Base-by-base conservation (phyloP, 805 yeast species). In the Lipomyces lipofer region DNA sequence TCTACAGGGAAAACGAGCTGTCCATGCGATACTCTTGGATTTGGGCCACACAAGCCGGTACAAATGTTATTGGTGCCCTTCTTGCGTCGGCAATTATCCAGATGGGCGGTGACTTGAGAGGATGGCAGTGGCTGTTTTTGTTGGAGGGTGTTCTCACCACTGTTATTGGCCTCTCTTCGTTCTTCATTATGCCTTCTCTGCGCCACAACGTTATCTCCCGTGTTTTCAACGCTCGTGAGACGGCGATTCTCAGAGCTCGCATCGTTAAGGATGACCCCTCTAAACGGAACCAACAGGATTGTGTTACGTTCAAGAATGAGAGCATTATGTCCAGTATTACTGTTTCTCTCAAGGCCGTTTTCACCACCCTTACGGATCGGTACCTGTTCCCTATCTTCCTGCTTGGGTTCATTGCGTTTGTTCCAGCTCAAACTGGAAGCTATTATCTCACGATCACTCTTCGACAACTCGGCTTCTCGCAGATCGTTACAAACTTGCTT, bases 91-190 rank as follows among this genome's bases (percentile, higher is more conserved):
- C 82, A 1, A 67, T 84, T 36, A 71, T 82, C 47, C 76, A 75
- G 54, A 70, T 84, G 12, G 57, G 51, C n/a, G 56, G 54, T 6
- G 22, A 40, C 5, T 50, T 72, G 65, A 68, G 69, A 4, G 85
- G 86, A 15, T 85, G 89, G 90, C 74, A 78, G 52, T 85, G 85
- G 82, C 69, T 85, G 19, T 85, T 85, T 59, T 63, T 85, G 21
- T 73, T 85, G 47, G 64, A 61, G n/a, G 90, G 90, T 3, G 47
- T 76, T 3, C 59, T 82, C 40, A 82, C 89, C 2, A 65, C 83
- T 3, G 17, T 65, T 1, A 73, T 85, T 60, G 89, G 88, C 2
- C 29, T 81, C 22, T 59, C 66, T 8, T 66, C 78, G 1, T 78
- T 71, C 59, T 77, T 73, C 61, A 33, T 56, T 28, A 51, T 56